Conservation (phyloP, 352 stramenopile species). For the Phytophthora citricola region DNA sequence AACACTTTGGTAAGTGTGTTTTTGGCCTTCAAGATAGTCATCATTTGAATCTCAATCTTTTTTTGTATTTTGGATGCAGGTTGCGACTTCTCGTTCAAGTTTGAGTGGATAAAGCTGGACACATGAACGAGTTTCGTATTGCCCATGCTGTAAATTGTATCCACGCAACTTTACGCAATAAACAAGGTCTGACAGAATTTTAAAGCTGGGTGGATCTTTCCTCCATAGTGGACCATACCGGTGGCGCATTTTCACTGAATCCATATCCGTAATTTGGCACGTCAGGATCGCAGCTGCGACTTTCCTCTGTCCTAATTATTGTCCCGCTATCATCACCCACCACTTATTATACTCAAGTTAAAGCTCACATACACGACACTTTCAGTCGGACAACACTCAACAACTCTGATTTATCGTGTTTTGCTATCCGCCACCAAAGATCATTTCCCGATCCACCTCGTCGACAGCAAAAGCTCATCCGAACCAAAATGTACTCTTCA, state of each 20-base stretch:
- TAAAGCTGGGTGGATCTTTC: neutral
- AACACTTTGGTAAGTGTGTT: slow-evolving; percentile 37
- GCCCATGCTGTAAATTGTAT: too few species aligned
- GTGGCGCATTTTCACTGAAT: slow-evolving; percentile 12
- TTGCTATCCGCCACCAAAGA: neutral
- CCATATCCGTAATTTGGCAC: slow-evolving; percentile 5
- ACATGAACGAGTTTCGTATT: too few species aligned
- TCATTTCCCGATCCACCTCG: slow-evolving; percentile 27
- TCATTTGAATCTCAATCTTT: neutral
- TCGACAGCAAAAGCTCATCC: neutral
- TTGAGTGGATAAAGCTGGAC: neutral
- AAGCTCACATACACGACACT: neutral
- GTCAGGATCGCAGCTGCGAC: slow-evolving; percentile 11
- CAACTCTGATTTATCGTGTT: slow-evolving; percentile 23
- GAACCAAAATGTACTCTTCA: slow-evolving; percentile 22
- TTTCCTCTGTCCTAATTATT: slow-evolving; percentile 4
- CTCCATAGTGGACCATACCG: neutral
- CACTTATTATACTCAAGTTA: neutral
- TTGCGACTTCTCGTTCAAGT: slow-evolving; percentile 19
- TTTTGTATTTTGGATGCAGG: slow-evolving; percentile 15
- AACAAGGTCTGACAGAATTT: too few species aligned
- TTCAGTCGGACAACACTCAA: neutral
- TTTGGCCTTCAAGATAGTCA: neutral
- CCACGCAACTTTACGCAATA: too few species aligned
- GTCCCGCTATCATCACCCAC: neutral